Base-by-base conservation (phyloP, 2,329 filamentous ascomycete species). In the Epichloe baconii region DNA sequence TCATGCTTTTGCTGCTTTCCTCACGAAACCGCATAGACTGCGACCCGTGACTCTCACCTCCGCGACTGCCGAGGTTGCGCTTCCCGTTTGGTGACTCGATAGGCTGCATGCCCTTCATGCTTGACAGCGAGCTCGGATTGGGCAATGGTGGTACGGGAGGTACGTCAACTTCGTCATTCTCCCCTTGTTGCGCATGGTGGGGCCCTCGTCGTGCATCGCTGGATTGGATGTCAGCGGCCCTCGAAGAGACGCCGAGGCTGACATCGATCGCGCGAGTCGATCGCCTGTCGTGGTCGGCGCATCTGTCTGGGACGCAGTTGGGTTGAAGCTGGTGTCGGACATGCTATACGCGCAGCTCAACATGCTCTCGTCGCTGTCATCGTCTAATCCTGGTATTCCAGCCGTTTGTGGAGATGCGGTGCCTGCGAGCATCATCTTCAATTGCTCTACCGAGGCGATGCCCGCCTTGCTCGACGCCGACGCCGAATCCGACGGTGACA, bases 301-400 rank as follows among this genome's bases (percentile, higher is more conserved):
- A 42, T 64, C 57, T 11, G 50, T 19, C 44, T 41, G 47, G 3
- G 60, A 59, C 54, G 52, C 55, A 53, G 59, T 63, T 51, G 58
- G 73, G 59, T 78, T 80, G 63, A 79, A 82, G 40, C 79, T 84
- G 19, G 80, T 67, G 60, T 87, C 83, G 6, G 82, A 85, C n/a
- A 78, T 73, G 44, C 78, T 77, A 56, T 79, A 75, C 52, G 86
- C 83, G 56, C 82, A 85, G 68, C 82, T 86, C 55, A 84, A 76
- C 72, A 88, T 78, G 64, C 82, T 86, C 50, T 88, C 84, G 60
- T 74, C 80, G 50, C 72, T 76, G 53, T 77, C 78, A 48, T 76
- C 73, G 19, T 72, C 70, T n/a, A 64, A 63, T 34, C 66, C 68
- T 4, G 56, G 57, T 4, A 60, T 55, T 10, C 66, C 64, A 2